phyloP scores from a whole-genome alignment of 1,284 basidiomycete genomes.

The Vanrija humicola region DNA sequence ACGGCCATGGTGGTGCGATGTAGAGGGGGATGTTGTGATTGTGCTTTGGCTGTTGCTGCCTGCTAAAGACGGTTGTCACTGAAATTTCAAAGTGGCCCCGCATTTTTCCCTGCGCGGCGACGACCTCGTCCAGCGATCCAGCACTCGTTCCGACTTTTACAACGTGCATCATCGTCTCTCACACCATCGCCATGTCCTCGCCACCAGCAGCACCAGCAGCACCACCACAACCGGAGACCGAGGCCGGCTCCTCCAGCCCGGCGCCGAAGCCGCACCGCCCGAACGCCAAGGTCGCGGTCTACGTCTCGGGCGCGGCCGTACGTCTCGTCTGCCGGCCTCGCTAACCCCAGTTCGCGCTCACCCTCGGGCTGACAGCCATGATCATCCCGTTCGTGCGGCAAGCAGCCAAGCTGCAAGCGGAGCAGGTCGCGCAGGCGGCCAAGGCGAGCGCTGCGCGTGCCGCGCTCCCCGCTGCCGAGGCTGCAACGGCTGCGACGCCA shows the following conservation, averaged over 20 bases:
- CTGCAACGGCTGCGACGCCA: neutral
- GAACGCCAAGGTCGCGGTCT: conserved; percentile 38
- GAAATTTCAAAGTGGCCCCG: neutral
- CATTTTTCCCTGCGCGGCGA: neutral
- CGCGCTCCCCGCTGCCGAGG: neutral
- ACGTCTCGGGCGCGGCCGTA: conserved; percentile 40
- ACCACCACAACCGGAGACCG: neutral
- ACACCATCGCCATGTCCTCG: neutral
- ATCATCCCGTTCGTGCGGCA: conserved; percentile 35
- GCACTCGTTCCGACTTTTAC: too few species aligned
- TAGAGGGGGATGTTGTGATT: neutral
- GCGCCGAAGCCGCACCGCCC: conserved; percentile 6
- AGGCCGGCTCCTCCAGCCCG: neutral
- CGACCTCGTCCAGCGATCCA: neutral
- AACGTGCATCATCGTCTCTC: neutral
- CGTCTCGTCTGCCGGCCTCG: neutral
- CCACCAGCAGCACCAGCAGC: neutral
- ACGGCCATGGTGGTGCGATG: conserved; percentile 10
- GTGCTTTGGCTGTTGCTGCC: neutral
- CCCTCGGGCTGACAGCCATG: conserved; percentile 32
- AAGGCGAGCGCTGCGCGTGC: neutral
- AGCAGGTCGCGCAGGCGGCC: neutral
- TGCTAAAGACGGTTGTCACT: neutral
- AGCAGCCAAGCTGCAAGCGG: conserved; percentile 21
- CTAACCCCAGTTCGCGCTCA: conserved; percentile 32